phyloP scores from a whole-genome alignment of 768 basidiomycete species.

The Coprinopsis strossmayeri region DNA sequence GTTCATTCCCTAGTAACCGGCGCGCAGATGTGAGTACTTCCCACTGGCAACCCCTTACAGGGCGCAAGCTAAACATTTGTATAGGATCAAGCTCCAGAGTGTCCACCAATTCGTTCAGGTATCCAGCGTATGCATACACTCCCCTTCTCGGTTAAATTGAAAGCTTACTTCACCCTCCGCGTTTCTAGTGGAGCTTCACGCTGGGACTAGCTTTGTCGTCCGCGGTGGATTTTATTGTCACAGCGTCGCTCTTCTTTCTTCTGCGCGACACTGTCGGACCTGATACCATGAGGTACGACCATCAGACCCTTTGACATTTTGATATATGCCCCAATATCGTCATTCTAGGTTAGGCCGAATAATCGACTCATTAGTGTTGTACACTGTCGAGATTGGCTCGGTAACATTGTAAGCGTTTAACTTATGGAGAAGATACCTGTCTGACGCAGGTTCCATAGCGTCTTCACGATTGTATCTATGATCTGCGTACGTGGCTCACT shows the following conservation, averaged over 20 bases:
- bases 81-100: conserved; percentile 7
- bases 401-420: conserved; percentile 38
- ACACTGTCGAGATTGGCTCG: conserved; percentile 47
- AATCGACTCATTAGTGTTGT: conserved; percentile 40
- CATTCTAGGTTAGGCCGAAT: conserved; percentile 36
- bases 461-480: conserved; percentile 44
- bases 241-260: conserved; percentile 36
- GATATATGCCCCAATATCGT: not conserved
- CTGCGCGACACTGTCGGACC: conserved; percentile 31
- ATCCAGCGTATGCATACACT: conserved; percentile 1
- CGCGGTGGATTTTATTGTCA: conserved; percentile 41
- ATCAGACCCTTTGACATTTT: not conserved
- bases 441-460: conserved; percentile 18
- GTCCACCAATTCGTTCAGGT: conserved; percentile 6
- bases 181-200: conserved; percentile 45
- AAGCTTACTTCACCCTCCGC: not conserved
- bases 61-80: not conserved
- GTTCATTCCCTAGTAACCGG: conserved; percentile 5
- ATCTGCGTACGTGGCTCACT: conserved; percentile 32
- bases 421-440: not conserved
- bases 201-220: conserved; percentile 46
- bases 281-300: conserved; percentile 29
- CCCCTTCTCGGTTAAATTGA: not conserved
- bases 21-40: conserved; percentile 6
- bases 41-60: not conserved